Evolutionary conservation across 805 yeast species (phyloP), one percentile per base, ranked within the genome.

Genomic region (Candida nanaspora): DNA sequence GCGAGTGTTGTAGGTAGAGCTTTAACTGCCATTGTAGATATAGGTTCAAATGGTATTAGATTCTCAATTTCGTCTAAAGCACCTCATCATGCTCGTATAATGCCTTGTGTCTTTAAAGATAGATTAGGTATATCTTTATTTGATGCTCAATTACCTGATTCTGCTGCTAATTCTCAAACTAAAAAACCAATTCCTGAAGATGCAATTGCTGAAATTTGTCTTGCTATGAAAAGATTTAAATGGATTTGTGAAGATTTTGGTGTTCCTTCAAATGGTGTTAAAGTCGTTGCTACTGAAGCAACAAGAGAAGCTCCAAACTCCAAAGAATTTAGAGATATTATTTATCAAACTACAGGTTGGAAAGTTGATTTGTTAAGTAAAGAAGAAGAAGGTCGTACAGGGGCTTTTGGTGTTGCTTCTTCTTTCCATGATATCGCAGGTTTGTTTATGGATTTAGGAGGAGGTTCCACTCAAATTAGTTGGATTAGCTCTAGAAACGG

Each of bases 101-200:
- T 84, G 74, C 91, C 93, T 1, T 80, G 86, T 54, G 78, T 82
- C 10, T 83, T 78, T 61, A 85, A 82, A 46, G 91, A 83, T 49
- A 62, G 88, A 36, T 70, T 82, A 3, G 84, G 85, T 2, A 77
- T 83, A 11, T 78, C 88, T 0, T 58, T 83, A 16, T 80, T 76
- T 53, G 86, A 80, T 45, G 78, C 74, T 0, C 83, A 79, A 50
- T 67, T 55, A 52, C 67, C 44, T 42, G 71, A 59, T 23, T 51
- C 55, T 23, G 53, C 56, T 6, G 49, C 46, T 38, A 43, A 50
- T 20, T 52, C 46, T 33, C 39, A 42, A 28, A 33, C 41, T 13
- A 72, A 70, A 46, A 66, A 65, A 13, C 82, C 83, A 0, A 78
- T 78, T 33, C 82, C 82, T 0, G 62, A 66, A 3, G 75, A 72